phyloP scores from a whole-genome alignment of 176 grass and related monocot species.

The Panicum miliaceum region DNA sequence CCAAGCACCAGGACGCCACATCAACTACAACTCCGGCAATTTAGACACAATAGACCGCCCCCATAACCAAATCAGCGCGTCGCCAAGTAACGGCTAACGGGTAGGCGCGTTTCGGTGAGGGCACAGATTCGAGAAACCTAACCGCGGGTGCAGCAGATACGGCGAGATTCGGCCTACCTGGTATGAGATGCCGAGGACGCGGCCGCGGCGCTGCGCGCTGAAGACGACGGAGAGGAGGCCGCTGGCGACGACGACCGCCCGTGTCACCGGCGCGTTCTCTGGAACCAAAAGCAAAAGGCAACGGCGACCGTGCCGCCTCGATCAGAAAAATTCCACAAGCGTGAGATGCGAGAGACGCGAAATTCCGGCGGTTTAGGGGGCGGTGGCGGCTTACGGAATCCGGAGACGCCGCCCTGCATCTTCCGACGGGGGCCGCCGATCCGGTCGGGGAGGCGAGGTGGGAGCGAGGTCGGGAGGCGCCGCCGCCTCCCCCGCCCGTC shows the following conservation, averaged over 20 bases:
- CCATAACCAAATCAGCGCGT: background rate
- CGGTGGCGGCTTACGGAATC: slow-evolving; percentile 67
- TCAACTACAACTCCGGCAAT: background rate
- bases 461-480: background rate
- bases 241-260: slow-evolving; percentile 56
- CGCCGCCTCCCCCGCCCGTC: background rate
- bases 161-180: slow-evolving; percentile 52
- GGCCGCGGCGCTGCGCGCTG: slow-evolving; percentile 50
- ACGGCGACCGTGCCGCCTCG: background rate
- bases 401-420: slow-evolving; percentile 76
- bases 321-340: slow-evolving; percentile 28
- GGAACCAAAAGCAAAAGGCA: slow-evolving; percentile 20
- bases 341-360: background rate
- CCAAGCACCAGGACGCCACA: background rate
- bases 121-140: slow-evolving; percentile 14
- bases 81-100: background rate
- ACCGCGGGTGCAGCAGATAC: background rate
- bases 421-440: slow-evolving; percentile 5
- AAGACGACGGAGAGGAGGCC: slow-evolving; percentile 65
- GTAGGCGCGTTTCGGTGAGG: background rate
- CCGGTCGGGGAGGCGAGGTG: background rate
- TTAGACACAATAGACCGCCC: background rate
- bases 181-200: slow-evolving; percentile 59
- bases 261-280: slow-evolving; percentile 83
- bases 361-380: background rate